Base-by-base conservation (phyloP, 2,329 filamentous ascomycete genomes). In the Talaromyces sp. region DNA sequence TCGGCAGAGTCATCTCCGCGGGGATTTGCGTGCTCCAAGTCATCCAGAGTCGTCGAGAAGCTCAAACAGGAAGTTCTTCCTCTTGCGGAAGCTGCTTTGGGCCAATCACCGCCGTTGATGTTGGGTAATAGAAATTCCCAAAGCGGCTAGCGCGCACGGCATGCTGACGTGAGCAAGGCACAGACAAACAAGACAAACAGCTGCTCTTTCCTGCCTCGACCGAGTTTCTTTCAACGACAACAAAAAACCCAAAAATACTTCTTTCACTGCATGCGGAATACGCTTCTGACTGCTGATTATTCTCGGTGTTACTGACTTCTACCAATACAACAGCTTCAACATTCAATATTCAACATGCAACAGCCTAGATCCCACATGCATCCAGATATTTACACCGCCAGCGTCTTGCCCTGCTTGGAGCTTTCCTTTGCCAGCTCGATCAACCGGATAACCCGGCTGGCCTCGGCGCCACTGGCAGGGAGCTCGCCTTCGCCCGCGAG, bases 391-490 rank as follows among this genome's bases (percentile, higher is more conserved):
- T 60, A 64, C 16, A 78, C 70, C 56, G 74, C 70, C 65, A 82
- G 47, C 1, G 82, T 84, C 74, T 75, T 81, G 4, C 82, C 82
- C 64, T 73, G 75, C 65, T 74, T 76, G 14, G 83, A 84, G 68
- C 83, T 85, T 72, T 83, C 76, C 65, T 77, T 77, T 16, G 82
- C 83, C 64, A 83, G 69, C 72, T 87, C 85, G 66, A 87, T 82
- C 65, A 87, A 75, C 61, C 75, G 78, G 65, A 87, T 80, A 5
- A 87, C 81, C 67, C 82, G 77, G 50, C 78, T 76, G 12, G 83
- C 82, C 63, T 85, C 81, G 52, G 76, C 78, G 3, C 82, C 78
- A 64, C 80, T 82, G 12, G 85, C 85, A 2, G 84, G 83, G 30
- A 86, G 76, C 7, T 80, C 76, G 0, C 76, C 79, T 66, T 82